Conservation (phyloP, 1,284 basidiomycete species). For the Dichomitus squalens region DNA sequence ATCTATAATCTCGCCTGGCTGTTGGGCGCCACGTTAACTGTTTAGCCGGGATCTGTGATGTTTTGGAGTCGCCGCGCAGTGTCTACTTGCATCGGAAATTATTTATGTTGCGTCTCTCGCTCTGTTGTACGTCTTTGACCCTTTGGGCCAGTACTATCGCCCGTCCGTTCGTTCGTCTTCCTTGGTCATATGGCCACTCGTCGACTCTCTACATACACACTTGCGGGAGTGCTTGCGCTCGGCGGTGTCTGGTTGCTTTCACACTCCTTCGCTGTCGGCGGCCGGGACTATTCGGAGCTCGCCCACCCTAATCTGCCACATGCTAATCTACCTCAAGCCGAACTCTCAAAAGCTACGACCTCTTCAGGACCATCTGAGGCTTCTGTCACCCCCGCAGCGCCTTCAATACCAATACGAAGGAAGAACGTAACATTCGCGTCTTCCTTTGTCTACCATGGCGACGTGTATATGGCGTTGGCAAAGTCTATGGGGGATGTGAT, state of each 20-base stretch:
- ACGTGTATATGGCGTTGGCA: constrained; percentile 40
- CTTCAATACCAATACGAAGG: constrained; percentile 12
- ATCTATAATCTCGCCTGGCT: no score
- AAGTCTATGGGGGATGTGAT: constrained; percentile 36
- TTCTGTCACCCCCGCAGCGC: neutral
- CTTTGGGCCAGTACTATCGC: neutral
- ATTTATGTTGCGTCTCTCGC: no score
- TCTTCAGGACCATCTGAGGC: neutral
- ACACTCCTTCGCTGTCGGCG: constrained; percentile 1
- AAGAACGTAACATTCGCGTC: constrained; percentile 34
- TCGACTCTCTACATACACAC: constrained; percentile 4
- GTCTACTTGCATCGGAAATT: no score
- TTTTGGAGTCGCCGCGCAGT: no score
- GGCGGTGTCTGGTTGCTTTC: constrained; percentile 10
- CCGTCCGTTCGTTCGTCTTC: constrained; percentile 9
- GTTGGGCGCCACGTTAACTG: no score
- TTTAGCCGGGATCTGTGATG: no score
- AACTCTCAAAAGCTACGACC: neutral
- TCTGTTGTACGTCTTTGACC: neutral
- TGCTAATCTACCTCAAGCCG: neutral
- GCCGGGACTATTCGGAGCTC: constrained; percentile 1
- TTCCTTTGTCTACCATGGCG: constrained; percentile 36
- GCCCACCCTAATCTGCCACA: neutral
- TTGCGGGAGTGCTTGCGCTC: constrained; percentile 5
- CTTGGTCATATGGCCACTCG: neutral